These are phyloP conservation scores for Trichocladium antarcticum DNA, from an alignment of 495 filamentous ascomycete species.

Conservation along the genomic window DNA sequence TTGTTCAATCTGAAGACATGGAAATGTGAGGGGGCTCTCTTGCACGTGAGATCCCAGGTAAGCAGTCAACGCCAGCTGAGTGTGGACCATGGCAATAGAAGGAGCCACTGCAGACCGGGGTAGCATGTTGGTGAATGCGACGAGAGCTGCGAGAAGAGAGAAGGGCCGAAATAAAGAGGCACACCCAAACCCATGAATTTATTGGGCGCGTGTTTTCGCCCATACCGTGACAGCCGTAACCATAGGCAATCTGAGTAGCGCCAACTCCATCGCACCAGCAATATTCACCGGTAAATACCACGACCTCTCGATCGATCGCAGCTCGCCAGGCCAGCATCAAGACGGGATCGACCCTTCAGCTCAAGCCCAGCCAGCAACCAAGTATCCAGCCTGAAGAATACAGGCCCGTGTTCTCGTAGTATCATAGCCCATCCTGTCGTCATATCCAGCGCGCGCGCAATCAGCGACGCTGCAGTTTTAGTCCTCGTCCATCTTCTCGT, in stretches of 20 bases:
- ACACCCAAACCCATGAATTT: not conserved
- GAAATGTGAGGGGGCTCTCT: not conserved
- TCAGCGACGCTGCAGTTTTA: conserved; percentile 12
- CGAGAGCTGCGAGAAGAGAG: too few species aligned
- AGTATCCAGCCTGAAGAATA: conserved; percentile 1
- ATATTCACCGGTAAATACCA: not conserved
- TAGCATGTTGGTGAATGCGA: not conserved
- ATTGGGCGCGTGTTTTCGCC: not conserved
- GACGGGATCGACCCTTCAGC: not conserved
- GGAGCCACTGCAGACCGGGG: not conserved
- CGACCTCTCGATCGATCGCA: too few species aligned
- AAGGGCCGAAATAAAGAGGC: not conserved
- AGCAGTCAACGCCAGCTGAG: not conserved
- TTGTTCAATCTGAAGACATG: not conserved
- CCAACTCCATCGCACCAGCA: not conserved
- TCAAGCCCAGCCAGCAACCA: not conserved
- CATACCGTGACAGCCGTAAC: not conserved
- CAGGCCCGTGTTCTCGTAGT: conserved; percentile 4
- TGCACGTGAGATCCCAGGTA: not conserved
- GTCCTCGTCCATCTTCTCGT: conserved; percentile 42
- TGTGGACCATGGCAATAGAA: not conserved
- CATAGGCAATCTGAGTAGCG: not conserved
- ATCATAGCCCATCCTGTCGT: conserved; percentile 6
- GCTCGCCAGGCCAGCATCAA: too few species aligned
- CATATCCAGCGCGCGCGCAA: not conserved